Percentiles rank a stretch among this genome's conserved stretches.
Conservation (phyloP, 2,329 filamentous ascomycete species). For the Pseudogymnoascus sp. region DNA sequence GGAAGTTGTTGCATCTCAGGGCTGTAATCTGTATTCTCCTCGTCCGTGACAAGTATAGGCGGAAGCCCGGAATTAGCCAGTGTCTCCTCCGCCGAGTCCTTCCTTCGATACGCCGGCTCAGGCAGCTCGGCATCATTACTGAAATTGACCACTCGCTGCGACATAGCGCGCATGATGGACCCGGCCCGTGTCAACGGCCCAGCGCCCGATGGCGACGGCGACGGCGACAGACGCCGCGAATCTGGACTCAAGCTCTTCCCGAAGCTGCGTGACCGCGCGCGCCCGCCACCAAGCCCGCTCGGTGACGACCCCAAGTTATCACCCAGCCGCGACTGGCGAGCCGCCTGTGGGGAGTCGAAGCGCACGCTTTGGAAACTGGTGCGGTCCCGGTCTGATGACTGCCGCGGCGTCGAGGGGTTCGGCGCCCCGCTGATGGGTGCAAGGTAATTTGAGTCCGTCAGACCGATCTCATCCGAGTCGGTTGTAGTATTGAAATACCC, state of each 20-base stretch:
- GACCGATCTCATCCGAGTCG: slow-evolving; percentile 52
- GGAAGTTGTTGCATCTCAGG: slow-evolving; percentile 1
- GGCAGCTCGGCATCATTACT: slow-evolving; percentile 84
- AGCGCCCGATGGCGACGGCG: slow-evolving; percentile 56
- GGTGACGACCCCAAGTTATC: slow-evolving; percentile 49
- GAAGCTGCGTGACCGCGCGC: slow-evolving; percentile 48
- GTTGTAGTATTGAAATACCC: slow-evolving; percentile 28
- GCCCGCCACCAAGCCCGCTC: slow-evolving; percentile 22
- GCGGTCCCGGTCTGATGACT: slow-evolving; percentile 37
- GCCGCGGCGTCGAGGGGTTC: slow-evolving; percentile 30
- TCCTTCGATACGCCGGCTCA: slow-evolving; percentile 49
- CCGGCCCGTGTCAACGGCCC: slow-evolving; percentile 62
- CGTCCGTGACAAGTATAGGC: not conserved
- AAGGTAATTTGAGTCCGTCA: slow-evolving; percentile 49
- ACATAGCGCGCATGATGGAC: slow-evolving; percentile 78
- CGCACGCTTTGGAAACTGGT: slow-evolving; percentile 47
- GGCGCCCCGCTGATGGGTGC: slow-evolving; percentile 48
- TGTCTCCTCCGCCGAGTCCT: slow-evolving; percentile 19
- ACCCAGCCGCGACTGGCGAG: slow-evolving; percentile 28
- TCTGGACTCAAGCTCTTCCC: slow-evolving; percentile 49
- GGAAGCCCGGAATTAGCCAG: not conserved
- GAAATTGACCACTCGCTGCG: slow-evolving; percentile 94
- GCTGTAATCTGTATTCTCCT: not conserved
- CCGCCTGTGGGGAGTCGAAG: slow-evolving; percentile 36
- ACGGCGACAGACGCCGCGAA: slow-evolving; percentile 41